Evolutionary conservation across 2,329 filamentous ascomycete species (phyloP).

Genomic region (Pseudodiploospora longispora): DNA sequence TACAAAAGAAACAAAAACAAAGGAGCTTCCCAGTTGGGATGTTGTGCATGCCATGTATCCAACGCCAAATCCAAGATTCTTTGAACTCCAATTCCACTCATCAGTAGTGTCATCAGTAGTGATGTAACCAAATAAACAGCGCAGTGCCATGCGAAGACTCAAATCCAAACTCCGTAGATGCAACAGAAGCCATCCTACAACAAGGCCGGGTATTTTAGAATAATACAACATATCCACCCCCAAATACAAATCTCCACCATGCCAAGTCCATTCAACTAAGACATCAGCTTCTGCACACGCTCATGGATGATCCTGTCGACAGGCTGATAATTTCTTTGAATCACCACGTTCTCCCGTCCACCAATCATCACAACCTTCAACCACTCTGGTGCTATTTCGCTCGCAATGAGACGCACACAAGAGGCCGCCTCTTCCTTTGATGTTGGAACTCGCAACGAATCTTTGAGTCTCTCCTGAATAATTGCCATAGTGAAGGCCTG

Average conservation of each 20-base stretch:
- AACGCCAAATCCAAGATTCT: too few relatives aligned
- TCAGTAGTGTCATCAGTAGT: too few relatives aligned
- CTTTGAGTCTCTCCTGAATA: slow-evolving; percentile 56
- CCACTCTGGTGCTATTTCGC: slow-evolving; percentile 50
- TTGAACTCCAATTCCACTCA: too few relatives aligned
- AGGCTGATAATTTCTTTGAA: slow-evolving; percentile 38
- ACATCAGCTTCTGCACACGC: slow-evolving; percentile 27
- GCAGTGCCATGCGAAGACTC: too few relatives aligned
- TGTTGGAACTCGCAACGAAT: slow-evolving; percentile 53
- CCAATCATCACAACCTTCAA: slow-evolving; percentile 42
- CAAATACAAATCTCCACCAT: background rate
- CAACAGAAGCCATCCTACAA: too few relatives aligned
- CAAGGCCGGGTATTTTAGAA: too few relatives aligned
- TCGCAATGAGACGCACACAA: slow-evolving; percentile 44
- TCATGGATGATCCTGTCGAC: slow-evolving; percentile 28
- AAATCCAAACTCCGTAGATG: too few relatives aligned
- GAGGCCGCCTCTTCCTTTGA: slow-evolving; percentile 42
- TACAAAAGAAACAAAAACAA: too few relatives aligned
- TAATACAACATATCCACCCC: too few relatives aligned
- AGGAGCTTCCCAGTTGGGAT: too few relatives aligned
- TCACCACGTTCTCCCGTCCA: slow-evolving; percentile 48
- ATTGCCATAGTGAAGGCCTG: slow-evolving; percentile 58
- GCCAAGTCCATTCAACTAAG: slow-evolving; percentile 8
- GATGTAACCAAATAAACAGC: too few relatives aligned
- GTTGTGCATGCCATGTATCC: too few relatives aligned